Conservation (phyloP, 2,329 filamentous ascomycete species). For the Colletotrichum kahawae region DNA sequence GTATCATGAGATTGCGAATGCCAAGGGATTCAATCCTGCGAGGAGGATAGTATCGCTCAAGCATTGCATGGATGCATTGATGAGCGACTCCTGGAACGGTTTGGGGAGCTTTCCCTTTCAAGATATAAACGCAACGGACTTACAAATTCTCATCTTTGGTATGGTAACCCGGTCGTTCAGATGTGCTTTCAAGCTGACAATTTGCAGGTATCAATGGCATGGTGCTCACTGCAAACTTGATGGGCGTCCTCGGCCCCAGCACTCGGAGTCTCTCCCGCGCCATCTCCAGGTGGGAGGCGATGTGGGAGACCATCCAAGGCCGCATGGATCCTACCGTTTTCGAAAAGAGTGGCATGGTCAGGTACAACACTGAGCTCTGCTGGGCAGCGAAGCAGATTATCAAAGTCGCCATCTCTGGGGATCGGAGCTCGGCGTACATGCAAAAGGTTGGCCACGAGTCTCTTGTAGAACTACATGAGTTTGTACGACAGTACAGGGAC, state of each 20-base stretch:
- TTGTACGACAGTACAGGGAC: slow-evolving; percentile 12
- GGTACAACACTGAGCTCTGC: slow-evolving; percentile 20
- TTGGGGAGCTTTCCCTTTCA: slow-evolving; percentile 8
- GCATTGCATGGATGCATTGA: slow-evolving; percentile 22
- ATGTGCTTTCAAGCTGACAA: background rate
- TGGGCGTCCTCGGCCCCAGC: slow-evolving; percentile 13
- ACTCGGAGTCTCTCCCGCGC: slow-evolving; percentile 19
- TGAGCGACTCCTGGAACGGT: slow-evolving; percentile 23
- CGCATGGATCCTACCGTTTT: background rate
- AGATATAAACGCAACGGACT: slow-evolving; percentile 11
- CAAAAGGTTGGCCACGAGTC: slow-evolving; percentile 16
- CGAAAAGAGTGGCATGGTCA: background rate
- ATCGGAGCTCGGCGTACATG: slow-evolving; percentile 13
- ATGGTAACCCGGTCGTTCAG: background rate
- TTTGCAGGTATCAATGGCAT: slow-evolving; percentile 11
- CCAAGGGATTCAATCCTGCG: background rate
- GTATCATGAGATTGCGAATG: slow-evolving; percentile 12
- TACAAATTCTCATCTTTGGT: slow-evolving; percentile 17
- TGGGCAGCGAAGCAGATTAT: slow-evolving; percentile 6
- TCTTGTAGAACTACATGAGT: slow-evolving; percentile 9
- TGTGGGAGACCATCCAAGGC: slow-evolving; percentile 18
- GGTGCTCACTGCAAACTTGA: slow-evolving; percentile 18
- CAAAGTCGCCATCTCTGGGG: slow-evolving; percentile 11
- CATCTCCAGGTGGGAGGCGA: slow-evolving; percentile 24
- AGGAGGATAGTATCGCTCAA: slow-evolving; percentile 15